Conservation (phyloP, 768 basidiomycete genomes). For the Butyriboletus loyo region DNA sequence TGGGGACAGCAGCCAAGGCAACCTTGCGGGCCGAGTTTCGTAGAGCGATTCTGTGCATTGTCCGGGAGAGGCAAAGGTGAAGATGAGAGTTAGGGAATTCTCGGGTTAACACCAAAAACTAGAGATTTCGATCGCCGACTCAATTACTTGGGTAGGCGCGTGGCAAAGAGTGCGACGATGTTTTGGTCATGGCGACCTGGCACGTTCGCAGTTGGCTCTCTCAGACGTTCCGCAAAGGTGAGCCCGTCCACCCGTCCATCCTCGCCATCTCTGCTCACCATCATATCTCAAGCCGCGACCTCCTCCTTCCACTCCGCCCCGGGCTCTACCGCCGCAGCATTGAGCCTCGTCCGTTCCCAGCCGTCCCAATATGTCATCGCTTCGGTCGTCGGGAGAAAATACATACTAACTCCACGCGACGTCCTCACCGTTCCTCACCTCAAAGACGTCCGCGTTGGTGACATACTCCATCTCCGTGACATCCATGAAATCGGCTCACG, state of each 20-base stretch:
- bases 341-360: slow-evolving; percentile 83
- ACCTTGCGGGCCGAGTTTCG: slow-evolving; percentile 80
- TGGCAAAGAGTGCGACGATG: slow-evolving; percentile 7
- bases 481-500: slow-evolving; percentile 95
- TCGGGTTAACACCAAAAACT: slow-evolving; percentile 34
- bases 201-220: slow-evolving; percentile 24
- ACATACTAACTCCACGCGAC: slow-evolving; percentile 88
- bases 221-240: slow-evolving; percentile 24
- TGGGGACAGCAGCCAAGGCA: slow-evolving; percentile 62
- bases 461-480: slow-evolving; percentile 75
- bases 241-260: not conserved
- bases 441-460: slow-evolving; percentile 81
- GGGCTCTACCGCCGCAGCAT: slow-evolving; percentile 53
- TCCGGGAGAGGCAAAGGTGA: slow-evolving; percentile 43
- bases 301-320: slow-evolving; percentile 36
- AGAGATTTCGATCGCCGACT: slow-evolving; percentile 30
- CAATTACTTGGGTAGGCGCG: slow-evolving; percentile 12
- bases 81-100: slow-evolving; percentile 41
- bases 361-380: slow-evolving; percentile 92
- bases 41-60: slow-evolving; percentile 84
- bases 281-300: slow-evolving; percentile 10
- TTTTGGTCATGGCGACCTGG: slow-evolving; percentile 18
- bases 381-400: slow-evolving; percentile 80
- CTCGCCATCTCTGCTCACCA: not conserved
- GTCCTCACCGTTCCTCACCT: slow-evolving; percentile 91